Percentiles rank a stretch among this genome's conserved stretches.
These are phyloP conservation scores for Incumbomyces delicatus DNA, from an alignment of 2,329 filamentous ascomycete species.

Conservation along the genomic window DNA sequence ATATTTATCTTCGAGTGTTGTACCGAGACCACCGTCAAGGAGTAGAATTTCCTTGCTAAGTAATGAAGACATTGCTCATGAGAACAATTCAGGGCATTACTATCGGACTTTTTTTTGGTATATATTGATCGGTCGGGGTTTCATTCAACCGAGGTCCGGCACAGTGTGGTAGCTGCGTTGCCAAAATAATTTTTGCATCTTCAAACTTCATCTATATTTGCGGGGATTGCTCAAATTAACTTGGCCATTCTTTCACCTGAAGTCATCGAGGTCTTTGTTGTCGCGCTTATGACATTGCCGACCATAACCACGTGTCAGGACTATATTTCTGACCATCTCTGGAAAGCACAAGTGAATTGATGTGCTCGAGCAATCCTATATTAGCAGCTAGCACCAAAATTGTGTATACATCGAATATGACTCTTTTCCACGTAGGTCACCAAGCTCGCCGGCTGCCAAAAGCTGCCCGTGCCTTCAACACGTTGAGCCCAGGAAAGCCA, in stretches of 20 bases:
- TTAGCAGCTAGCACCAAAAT: not conserved
- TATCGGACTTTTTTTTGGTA: too few species aligned
- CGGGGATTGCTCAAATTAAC: too few species aligned
- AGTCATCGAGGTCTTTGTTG: too few species aligned
- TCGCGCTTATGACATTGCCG: not conserved
- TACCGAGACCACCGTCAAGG: slow-evolving; percentile 59
- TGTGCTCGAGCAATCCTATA: too few species aligned
- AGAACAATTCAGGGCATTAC: too few species aligned
- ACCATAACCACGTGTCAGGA: not conserved
- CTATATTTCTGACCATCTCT: not conserved
- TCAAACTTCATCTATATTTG: too few species aligned
- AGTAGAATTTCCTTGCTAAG: slow-evolving; percentile 35
- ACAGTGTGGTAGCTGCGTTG: too few species aligned
- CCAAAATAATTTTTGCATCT: too few species aligned
- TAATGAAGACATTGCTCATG: slow-evolving; percentile 1
- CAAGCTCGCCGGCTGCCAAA: not conserved
- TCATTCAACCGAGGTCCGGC: too few species aligned
- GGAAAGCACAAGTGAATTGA: not conserved
- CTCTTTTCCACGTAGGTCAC: not conserved
- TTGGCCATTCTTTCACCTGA: too few species aligned
- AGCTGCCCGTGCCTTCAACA: not conserved
- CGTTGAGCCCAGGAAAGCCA: not conserved
- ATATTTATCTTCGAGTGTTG: slow-evolving; percentile 51
- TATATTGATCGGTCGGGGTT: too few species aligned
- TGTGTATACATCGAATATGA: not conserved